These are phyloP conservation scores for Beauveria australis DNA, from an alignment of 2,329 filamentous ascomycete genomes.

Conservation along the genomic window DNA sequence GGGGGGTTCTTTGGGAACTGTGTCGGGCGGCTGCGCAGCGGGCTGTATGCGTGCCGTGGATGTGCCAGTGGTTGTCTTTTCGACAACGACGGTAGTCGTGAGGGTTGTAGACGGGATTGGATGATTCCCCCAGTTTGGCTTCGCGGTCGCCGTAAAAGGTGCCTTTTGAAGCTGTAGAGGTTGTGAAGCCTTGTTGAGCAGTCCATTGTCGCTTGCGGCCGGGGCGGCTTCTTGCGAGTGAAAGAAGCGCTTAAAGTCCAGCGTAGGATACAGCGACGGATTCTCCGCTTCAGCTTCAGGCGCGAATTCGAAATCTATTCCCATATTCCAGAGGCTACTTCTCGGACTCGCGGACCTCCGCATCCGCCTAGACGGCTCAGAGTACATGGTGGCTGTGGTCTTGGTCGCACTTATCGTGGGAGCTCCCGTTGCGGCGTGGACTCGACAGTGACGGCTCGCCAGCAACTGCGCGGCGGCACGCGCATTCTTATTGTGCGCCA, in stretches of 20 bases:
- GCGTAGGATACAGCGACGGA: conserved; percentile 18
- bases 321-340: conserved; percentile 21
- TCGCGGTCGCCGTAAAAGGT: not conserved
- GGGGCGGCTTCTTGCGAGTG: conserved; percentile 1
- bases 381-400: not conserved
- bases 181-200: not conserved
- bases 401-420: not conserved
- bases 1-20: not conserved
- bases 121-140: not conserved
- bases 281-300: conserved; percentile 17
- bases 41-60: not conserved
- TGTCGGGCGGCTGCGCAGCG: not conserved
- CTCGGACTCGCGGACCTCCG: not conserved
- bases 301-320: conserved; percentile 24
- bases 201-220: not conserved
- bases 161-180: not conserved
- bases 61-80: not conserved
- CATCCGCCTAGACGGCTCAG: not conserved
- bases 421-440: not conserved
- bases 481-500: conserved; percentile 5
- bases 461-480: conserved; percentile 1
- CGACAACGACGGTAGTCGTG: not conserved
- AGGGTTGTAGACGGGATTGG: not conserved
- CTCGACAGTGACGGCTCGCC: not conserved
- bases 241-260: conserved; percentile 7